Conservation (phyloP, 2,329 filamentous ascomycete genomes). For the Akanthomyces muscarius region DNA sequence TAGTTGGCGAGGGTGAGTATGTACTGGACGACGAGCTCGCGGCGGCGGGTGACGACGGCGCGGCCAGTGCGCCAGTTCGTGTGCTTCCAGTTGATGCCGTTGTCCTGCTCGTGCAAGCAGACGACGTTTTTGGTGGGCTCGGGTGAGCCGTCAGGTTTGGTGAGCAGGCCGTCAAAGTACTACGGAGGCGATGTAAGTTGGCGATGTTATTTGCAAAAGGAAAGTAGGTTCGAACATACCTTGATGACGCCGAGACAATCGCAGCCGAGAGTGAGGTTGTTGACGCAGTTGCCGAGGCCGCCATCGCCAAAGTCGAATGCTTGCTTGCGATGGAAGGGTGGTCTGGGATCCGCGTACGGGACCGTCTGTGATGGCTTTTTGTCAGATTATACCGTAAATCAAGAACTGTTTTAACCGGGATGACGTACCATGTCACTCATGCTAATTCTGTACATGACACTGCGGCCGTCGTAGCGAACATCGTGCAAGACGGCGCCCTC, state of each 20-base stretch:
- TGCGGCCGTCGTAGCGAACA: constrained; percentile 60
- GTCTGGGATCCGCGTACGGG: constrained; percentile 61
- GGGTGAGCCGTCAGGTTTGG: constrained; percentile 26
- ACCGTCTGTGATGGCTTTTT: constrained; percentile 35
- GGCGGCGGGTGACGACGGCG: constrained; percentile 50
- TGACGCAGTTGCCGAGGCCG: constrained; percentile 60
- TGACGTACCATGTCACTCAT: constrained; percentile 61
- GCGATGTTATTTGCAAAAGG: no score
- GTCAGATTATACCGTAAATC: not conserved
- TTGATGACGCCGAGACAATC: constrained; percentile 64
- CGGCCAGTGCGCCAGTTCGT: constrained; percentile 54
- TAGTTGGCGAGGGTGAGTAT: constrained; percentile 62
- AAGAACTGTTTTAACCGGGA: not conserved
- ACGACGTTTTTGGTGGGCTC: constrained; percentile 44
- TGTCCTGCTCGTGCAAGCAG: constrained; percentile 33
- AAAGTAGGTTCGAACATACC: constrained; percentile 16
- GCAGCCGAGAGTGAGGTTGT: constrained; percentile 63
- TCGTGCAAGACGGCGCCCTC: constrained; percentile 69
- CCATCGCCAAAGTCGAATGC: constrained; percentile 69
- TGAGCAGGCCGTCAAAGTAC: constrained; percentile 36
- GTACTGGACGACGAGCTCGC: constrained; percentile 56
- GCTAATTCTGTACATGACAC: constrained; percentile 62
- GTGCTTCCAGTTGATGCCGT: constrained; percentile 60
- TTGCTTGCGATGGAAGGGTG: constrained; percentile 61
- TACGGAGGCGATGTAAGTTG: constrained; percentile 2